These are phyloP conservation scores for Sanghuangporus sanghuang DNA, from an alignment of 1,284 basidiomycete genomes.

Conservation along the genomic window DNA sequence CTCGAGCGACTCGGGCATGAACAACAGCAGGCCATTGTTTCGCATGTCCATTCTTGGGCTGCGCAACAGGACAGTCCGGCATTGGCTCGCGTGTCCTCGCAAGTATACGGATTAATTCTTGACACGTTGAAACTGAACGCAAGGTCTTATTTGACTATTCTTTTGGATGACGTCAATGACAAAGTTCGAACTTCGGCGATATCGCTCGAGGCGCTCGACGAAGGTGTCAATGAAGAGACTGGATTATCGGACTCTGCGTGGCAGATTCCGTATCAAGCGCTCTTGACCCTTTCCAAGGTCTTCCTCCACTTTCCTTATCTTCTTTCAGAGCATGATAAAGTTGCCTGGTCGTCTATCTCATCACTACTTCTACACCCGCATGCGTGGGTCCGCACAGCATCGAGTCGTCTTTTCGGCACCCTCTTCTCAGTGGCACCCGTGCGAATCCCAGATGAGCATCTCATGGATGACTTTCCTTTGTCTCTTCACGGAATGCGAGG, in stretches of 20 bases:
- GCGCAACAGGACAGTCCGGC: constrained; percentile 54
- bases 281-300: constrained; percentile 65
- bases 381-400: constrained; percentile 86
- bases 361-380: constrained; percentile 85
- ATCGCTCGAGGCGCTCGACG: constrained; percentile 41
- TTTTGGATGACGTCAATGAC: constrained; percentile 57
- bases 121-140: constrained; percentile 56
- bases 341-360: constrained; percentile 64
- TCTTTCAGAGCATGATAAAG: constrained; percentile 33
- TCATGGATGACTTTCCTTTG: constrained; percentile 41
- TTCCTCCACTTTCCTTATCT: constrained; percentile 53
- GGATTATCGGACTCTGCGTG: constrained; percentile 61
- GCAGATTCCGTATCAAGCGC: constrained; percentile 81
- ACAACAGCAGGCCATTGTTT: constrained; percentile 54
- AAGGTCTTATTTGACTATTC: constrained; percentile 41
- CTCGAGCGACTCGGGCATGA: constrained; percentile 63
- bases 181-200: constrained; percentile 36
- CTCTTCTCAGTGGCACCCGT: constrained; percentile 56
- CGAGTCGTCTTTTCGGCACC: constrained; percentile 73
- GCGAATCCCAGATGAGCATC: constrained; percentile 29
- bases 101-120: constrained; percentile 77
- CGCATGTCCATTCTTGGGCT: constrained; percentile 82
- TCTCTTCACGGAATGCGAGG: constrained; percentile 57
- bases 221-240: constrained; percentile 30
- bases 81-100: constrained; percentile 69